Base-by-base conservation (phyloP, 228 moss, liverwort and hornwort genomes). In the Sphagnum fallax region DNA sequence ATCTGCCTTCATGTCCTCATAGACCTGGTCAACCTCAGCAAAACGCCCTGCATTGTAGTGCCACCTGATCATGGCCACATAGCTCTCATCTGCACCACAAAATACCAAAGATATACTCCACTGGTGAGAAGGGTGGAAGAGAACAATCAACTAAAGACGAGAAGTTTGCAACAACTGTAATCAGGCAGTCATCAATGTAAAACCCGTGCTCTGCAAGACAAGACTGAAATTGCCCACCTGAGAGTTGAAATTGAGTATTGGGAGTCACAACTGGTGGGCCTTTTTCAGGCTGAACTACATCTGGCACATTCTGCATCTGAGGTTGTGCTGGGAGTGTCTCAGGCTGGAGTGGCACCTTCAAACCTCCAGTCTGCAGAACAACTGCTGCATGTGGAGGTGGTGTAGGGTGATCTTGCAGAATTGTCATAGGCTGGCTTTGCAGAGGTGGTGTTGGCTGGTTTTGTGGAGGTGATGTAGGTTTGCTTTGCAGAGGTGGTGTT, bases 21-120 rank as follows among this genome's bases (percentile, higher is more conserved):
- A 82, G 14, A 82, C 61, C 67, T 64, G 69, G 48, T 78, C 73
- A 6, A 82, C 75, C 16, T 78, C 78, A 62, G 67, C 64, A 55
- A 82, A 10, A 49, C 82, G 78, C 50, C 82, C 82, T 66, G 72
- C 72, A 57, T 64, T 72, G 50, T 75, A 71, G 64, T 78, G 69
- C 64, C 75, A 72, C 67, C 78, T 78, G 61, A 82, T 78, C 78
- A 78, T 76, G 47, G 76, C 67, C 16, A 80, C 80, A 60, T 80
- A 80, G 61, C 80, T 73, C 52, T 76, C 76, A 67, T 80, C 80
- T 73, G 66, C 73, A 72, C 9, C 51, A 63, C 47, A 63, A 5
- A 8, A 55, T 55, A 12, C 55, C 55, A 12, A 55, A 8, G 55
- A 55, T 12, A 8, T 55, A 12, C 12, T 8, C 8, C 9, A 12